Evolutionary conservation across 352 stramenopile genomes (phyloP).

Genomic region (Pythium pyrilobum): DNA sequence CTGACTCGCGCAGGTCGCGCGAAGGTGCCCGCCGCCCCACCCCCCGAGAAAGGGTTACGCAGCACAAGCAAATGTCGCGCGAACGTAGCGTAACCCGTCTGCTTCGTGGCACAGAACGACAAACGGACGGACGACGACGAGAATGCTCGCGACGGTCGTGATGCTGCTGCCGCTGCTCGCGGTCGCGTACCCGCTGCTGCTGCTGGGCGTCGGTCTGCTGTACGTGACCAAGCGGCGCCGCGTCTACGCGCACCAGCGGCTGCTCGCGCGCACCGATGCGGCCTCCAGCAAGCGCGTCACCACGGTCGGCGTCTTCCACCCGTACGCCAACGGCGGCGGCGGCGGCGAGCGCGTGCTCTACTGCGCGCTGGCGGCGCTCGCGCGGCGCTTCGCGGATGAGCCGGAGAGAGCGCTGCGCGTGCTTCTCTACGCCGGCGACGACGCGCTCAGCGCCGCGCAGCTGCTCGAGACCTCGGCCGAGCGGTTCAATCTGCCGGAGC

Average conservation of each 20-base stretch:
- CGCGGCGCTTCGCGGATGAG: constrained; percentile 27
- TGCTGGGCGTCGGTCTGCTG: constrained; percentile 19
- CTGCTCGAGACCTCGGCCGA: constrained; percentile 75
- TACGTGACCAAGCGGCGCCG: constrained; percentile 36
- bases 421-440: constrained; percentile 76
- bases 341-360: constrained; percentile 98
- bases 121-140: neutral
- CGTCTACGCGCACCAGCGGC: constrained; percentile 30
- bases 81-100: neutral
- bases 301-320: constrained; percentile 92
- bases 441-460: constrained; percentile 46
- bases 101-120: neutral
- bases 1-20: constrained; percentile 6
- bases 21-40: constrained; percentile 5
- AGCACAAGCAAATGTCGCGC: too few species aligned
- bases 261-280: constrained; percentile 18
- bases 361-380: constrained; percentile 90
- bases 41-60: too few species aligned
- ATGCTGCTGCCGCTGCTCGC: constrained; percentile 19
- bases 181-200: constrained; percentile 23
- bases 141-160: constrained; percentile 21
- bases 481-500: constrained; percentile 85
- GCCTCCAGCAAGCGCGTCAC: constrained; percentile 17
- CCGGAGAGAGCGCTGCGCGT: constrained; percentile 27
- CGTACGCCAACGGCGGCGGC: constrained; percentile 92